Base-by-base conservation (phyloP, 495 filamentous ascomycete species). In the Penicillium tannophilum region DNA sequence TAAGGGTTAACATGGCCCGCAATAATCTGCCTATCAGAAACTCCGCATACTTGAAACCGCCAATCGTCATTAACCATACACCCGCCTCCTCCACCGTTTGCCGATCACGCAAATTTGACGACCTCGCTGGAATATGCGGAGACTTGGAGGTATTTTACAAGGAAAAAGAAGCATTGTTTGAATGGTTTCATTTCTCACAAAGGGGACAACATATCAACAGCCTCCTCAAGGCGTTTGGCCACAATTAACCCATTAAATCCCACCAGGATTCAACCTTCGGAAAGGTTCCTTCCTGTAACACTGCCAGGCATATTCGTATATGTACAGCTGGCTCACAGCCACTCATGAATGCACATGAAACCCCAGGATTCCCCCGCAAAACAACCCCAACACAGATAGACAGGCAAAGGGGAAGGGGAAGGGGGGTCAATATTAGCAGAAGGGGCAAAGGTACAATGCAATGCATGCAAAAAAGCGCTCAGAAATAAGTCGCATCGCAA, bases 251-350 rank as follows among this genome's bases (percentile, higher is more conserved):
- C 59, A 71, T 68, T 69, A 69, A 60, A 54, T 66, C 65, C 63
- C 52, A 59, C 57, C 60, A 65, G 52, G 47, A 57, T 45, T 30
- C n/a, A 52, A 47, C 33, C 6, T 36, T 23, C 20, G 9, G 8
- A 39, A 39, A 33, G 49, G 49, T 23, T 49, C 39, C 26, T 26
- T 50, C 52, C 52, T 54, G 52, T 43, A 30, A 54, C 63, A 65
- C 62, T 58, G 52, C 33, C 58, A 62, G 58, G 53, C 53, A 59
- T 62, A 48, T 57, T 51, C 58, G 55, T 57, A 41, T 76, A 76
- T 77, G 73, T 76, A 77, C 73, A 75, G 70, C 67, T 69, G 75
- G 46, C 26, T 17, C 69, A 71, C 59, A 52, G 66, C 56, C 67
- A 63, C 48, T 63, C 63, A 44, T 54, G 57, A 51, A 62, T 66